Evolutionary conservation across 2,329 filamentous ascomycete species (phyloP), one percentile per base, ranked within the genome.

Genomic region (Penicillium italicum): DNA sequence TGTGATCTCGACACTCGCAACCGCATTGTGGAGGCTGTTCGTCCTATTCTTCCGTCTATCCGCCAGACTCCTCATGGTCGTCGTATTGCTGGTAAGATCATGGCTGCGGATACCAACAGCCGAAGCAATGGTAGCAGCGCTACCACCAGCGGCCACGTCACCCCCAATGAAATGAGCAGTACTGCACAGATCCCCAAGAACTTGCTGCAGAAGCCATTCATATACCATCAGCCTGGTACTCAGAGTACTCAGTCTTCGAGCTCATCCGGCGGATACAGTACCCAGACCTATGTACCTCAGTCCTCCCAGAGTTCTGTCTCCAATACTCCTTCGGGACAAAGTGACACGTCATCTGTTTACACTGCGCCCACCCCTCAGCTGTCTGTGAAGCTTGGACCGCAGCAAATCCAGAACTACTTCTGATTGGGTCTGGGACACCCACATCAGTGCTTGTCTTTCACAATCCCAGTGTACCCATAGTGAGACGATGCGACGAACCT

Each of bases 1-100:
- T 85, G 89, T 12, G 90, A 91, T 52, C 80, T 83, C 7, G 80
- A 85, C 30, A 87, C 85, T 71, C 91, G 93, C 76, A 78, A 81
- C 56, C 84, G 85, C 44, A 81, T 99, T 41, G 86, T 96, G 43
- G 91, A 97, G 58, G 81, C 83, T 34, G 91, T 97, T 66, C 90
- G 91, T 37, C 91, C 92, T 0, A 86, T 95, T 59, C 79, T 97
- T 37, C 89, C 90, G 4, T 80, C 84, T 40, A 95, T 97, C 61
- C 90, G 92, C 61, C 87, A 90, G 66, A 97, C 92, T 40, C 93
- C 94, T 4, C 94, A 97, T 72, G 94, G 94, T 50, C 92, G 94
- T 63, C 91, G 94, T 59, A 95, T 97, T 67, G 87, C 90, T 70
- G 88, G 88, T 71, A 97, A 97, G 81, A 89, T 99, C 55, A 76